Evolutionary conservation across 768 basidiomycete genomes (phyloP).

Genomic region (Megacollybia marginata): DNA sequence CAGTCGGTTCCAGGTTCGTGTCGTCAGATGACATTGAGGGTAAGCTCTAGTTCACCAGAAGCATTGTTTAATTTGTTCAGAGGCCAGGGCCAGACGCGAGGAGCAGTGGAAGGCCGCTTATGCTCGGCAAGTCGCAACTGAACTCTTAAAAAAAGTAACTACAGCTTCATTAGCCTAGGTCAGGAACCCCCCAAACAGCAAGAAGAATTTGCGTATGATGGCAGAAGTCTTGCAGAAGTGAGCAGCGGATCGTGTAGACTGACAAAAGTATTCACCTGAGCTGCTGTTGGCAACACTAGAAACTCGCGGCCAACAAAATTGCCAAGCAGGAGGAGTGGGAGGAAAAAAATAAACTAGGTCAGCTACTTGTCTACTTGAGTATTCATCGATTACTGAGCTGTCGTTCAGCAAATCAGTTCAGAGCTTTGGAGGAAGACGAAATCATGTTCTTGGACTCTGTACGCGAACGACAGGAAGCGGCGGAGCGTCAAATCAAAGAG

Average conservation of each 20-base stretch:
- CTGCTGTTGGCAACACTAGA: slow-evolving; percentile 33
- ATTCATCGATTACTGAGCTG: slow-evolving; percentile 18
- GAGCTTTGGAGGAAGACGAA: slow-evolving; percentile 85
- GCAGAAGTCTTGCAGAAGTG: slow-evolving; percentile 85
- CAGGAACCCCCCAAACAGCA: slow-evolving; percentile 79
- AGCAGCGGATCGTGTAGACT: slow-evolving; percentile 15
- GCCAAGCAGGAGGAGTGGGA: slow-evolving; percentile 95
- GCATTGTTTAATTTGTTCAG: too few species aligned
- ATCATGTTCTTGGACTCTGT: slow-evolving; percentile 84
- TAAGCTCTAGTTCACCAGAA: too few species aligned
- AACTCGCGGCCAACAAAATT: slow-evolving; percentile 86
- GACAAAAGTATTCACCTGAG: too few species aligned
- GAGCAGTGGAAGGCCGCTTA: slow-evolving; percentile 91
- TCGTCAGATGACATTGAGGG: slow-evolving; percentile 72
- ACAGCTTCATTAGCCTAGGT: slow-evolving; percentile 45
- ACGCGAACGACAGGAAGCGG: slow-evolving; percentile 65
- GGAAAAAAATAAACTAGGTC: slow-evolving; percentile 72
- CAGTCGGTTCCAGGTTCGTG: slow-evolving; percentile 80
- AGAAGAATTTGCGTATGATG: slow-evolving; percentile 72
- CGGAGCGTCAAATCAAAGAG: slow-evolving; percentile 68
- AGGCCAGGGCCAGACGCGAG: slow-evolving; percentile 59
- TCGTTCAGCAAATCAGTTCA: slow-evolving; percentile 67
- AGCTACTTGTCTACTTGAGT: not conserved
- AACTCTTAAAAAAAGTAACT: too few species aligned
- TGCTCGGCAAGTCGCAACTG: slow-evolving; percentile 44